Evolutionary conservation across 495 filamentous ascomycete genomes (phyloP).

Genomic region (Penicillium waksmanii): DNA sequence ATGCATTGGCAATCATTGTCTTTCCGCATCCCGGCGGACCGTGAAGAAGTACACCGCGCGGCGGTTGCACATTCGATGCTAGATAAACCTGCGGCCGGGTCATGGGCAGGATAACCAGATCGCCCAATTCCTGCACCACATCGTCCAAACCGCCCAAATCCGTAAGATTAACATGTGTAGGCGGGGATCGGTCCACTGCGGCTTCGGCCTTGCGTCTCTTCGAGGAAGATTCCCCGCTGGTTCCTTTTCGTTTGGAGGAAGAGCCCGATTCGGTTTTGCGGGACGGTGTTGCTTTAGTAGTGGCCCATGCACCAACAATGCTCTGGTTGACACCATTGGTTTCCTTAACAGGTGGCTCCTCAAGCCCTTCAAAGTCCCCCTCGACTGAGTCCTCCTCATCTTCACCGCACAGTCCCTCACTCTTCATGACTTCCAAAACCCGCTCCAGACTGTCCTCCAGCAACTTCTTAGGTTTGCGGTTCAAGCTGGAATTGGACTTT

Average conservation of each 20-base stretch:
- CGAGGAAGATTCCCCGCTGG: conserved; percentile 68
- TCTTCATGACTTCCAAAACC: conserved; percentile 73
- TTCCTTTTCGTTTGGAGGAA: conserved; percentile 52
- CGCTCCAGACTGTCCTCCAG: conserved; percentile 87
- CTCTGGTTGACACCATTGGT: conserved; percentile 75
- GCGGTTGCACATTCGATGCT: conserved; percentile 64
- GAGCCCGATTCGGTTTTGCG: conserved; percentile 39
- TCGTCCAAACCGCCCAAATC: conserved; percentile 88
- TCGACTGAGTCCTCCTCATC: conserved; percentile 61
- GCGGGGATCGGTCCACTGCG: conserved; percentile 66
- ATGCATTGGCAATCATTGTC: conserved; percentile 89
- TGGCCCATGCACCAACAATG: conserved; percentile 71
- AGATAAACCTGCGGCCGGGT: conserved; percentile 68
- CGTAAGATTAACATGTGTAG: conserved; percentile 72
- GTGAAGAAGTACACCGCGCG: conserved; percentile 88
- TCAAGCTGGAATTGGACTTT: conserved; percentile 81
- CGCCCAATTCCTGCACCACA: conserved; percentile 74
- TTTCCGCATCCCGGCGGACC: conserved; percentile 96
- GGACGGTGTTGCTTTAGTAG: conserved; percentile 40
- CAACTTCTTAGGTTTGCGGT: conserved; percentile 74
- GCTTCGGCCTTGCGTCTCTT: conserved; percentile 67
- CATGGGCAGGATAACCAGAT: conserved; percentile 83
- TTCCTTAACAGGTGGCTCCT: conserved; percentile 46
- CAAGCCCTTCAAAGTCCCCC: conserved; percentile 67
- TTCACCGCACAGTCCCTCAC: conserved; percentile 55